Conservation (phyloP, 257 asterid species). For the Plantago elongata region DNA sequence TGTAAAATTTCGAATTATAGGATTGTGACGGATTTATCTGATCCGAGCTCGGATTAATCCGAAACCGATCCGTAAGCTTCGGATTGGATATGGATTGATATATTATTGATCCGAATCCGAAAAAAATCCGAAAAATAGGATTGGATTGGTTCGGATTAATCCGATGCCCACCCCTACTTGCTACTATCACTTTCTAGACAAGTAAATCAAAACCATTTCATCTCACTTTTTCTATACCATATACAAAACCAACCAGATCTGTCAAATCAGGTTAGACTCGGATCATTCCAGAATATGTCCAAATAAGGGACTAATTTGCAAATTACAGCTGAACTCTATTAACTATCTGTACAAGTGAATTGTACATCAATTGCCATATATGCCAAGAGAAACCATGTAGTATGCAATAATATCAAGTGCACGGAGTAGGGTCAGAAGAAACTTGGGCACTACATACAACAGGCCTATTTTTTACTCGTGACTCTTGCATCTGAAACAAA, state of each 20-base stretch:
- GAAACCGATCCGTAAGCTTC: no score
- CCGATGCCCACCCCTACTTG: no score
- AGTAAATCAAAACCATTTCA: not conserved
- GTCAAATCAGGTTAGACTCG: not conserved
- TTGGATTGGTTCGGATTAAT: no score
- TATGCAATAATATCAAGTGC: not conserved
- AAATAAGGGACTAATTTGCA: not conserved
- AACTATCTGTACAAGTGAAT: not conserved
- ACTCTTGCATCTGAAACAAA: no score
- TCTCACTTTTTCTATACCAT: not conserved
- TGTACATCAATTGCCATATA: not conserved
- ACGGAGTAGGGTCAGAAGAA: constrained; percentile 1
- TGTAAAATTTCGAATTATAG: no score
- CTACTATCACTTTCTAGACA: not conserved
- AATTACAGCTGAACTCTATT: not conserved
- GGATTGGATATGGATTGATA: no score
- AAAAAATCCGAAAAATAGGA: no score
- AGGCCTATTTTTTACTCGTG: not conserved
- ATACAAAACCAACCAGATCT: not conserved
- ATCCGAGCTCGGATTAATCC: no score
- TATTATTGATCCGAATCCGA: no score
- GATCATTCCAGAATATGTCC: not conserved
- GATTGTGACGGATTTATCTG: no score
- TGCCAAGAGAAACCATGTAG: not conserved
- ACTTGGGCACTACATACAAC: not conserved